These are phyloP conservation scores for Noccaea bulbosa DNA, from an alignment of 345 rosid species.

Conservation along the genomic window DNA sequence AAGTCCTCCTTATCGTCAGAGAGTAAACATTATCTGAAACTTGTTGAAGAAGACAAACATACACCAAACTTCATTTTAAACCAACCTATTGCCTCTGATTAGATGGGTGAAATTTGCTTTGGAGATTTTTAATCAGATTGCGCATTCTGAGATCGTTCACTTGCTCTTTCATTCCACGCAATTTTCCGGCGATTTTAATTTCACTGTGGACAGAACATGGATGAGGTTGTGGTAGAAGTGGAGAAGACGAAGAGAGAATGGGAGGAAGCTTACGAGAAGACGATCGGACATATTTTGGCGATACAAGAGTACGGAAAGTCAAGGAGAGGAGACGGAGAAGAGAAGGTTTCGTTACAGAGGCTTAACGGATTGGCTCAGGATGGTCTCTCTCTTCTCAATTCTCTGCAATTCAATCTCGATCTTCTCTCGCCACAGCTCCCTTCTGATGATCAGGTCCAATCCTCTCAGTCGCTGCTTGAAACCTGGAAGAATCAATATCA, in stretches of 20 bases:
- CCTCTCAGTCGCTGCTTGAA: constrained; percentile 63
- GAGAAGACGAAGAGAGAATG: constrained; percentile 90
- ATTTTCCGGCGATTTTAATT: too few relatives aligned
- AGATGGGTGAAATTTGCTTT: too few relatives aligned
- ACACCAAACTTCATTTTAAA: too few relatives aligned
- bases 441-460: constrained; percentile 54
- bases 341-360: constrained; percentile 73
- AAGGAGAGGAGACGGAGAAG: constrained; percentile 43
- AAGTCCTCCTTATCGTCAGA: too few relatives aligned
- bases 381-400: constrained; percentile 73
- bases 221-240: constrained; percentile 76
- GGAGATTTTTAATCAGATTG: too few relatives aligned
- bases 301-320: constrained; percentile 72
- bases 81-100: too few relatives aligned
- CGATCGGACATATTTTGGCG: constrained; percentile 56
- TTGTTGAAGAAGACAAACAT: too few relatives aligned
- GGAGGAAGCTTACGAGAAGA: constrained; percentile 65
- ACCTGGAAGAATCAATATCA: constrained; percentile 71
- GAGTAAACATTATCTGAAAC: too few relatives aligned
- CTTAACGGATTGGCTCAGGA: constrained; percentile 74
- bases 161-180: too few relatives aligned
- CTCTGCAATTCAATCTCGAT: constrained; percentile 78
- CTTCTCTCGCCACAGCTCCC: constrained; percentile 89
- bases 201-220: constrained; percentile 49
- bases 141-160: too few relatives aligned